Conservation (phyloP, 2,329 filamentous ascomycete species). For the Colletotrichum phormii region DNA sequence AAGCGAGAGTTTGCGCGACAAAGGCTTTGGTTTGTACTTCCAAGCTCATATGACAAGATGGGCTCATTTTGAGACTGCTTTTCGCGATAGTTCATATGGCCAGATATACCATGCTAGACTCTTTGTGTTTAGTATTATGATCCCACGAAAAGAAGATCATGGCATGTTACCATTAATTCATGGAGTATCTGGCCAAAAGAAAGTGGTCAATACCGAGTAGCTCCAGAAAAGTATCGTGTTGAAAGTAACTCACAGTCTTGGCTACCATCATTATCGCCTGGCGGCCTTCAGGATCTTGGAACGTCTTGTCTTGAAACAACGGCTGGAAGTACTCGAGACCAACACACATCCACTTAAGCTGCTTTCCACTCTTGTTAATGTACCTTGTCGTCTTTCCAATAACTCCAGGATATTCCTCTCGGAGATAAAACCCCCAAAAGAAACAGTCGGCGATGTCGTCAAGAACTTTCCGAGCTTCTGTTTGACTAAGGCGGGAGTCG, state of each 20-base stretch:
- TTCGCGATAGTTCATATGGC: not conserved
- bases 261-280: not conserved
- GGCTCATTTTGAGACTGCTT: rapidly evolving
- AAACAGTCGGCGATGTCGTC: not conserved
- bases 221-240: not conserved
- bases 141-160: too few species aligned
- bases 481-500: not conserved
- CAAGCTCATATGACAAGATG: not conserved
- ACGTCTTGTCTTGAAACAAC: not conserved
- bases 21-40: not conserved
- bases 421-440: slow-evolving; percentile 19
- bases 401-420: not conserved
- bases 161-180: slow-evolving; percentile 17
- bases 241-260: not conserved
- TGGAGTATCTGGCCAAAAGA: slow-evolving; percentile 10
- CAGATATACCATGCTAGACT: not conserved
- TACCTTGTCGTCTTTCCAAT: not conserved
- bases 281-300: not conserved
- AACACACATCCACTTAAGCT: not conserved
- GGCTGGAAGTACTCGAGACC: not conserved
- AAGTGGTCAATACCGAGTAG: not conserved
- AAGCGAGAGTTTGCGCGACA: not conserved
- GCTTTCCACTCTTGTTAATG: not conserved
- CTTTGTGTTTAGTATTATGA: not conserved
- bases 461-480: not conserved